phyloP scores from a whole-genome alignment of 352 stramenopile species.

The Thraustochytrium sp. region DNA sequence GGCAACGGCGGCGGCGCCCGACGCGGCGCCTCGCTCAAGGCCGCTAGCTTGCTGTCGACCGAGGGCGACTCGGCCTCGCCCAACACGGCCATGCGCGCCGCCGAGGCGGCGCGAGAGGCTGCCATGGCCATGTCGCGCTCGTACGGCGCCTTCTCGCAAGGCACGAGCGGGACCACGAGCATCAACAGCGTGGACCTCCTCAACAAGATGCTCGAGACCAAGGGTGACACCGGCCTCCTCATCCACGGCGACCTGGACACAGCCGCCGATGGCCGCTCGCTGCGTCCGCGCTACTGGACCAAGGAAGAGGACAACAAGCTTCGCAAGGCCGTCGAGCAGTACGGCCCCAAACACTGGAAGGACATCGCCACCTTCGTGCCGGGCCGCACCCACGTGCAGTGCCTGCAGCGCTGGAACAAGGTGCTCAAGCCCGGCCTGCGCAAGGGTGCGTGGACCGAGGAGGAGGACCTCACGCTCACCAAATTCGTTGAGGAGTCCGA shows the following conservation, averaged over 20 bases:
- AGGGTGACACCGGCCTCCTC: slow-evolving; percentile 20
- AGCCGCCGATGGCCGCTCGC: not conserved
- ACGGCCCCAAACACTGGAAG: slow-evolving; percentile 80
- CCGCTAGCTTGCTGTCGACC: not conserved
- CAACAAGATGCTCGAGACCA: slow-evolving; percentile 40
- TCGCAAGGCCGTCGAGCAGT: slow-evolving; percentile 68
- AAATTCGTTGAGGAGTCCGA: slow-evolving; percentile 66
- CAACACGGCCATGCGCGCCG: not conserved
- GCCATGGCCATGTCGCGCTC: slow-evolving; percentile 12
- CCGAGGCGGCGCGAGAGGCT: not conserved
- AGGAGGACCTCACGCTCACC: slow-evolving; percentile 54
- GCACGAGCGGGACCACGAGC: not conserved
- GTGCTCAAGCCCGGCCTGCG: slow-evolving; percentile 76
- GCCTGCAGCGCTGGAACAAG: slow-evolving; percentile 77
- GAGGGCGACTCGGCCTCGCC: not conserved
- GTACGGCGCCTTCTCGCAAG: not conserved
- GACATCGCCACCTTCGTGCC: slow-evolving; percentile 73
- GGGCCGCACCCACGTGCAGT: slow-evolving; percentile 75
- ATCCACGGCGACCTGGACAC: slow-evolving; percentile 40
- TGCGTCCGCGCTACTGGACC: slow-evolving; percentile 62
- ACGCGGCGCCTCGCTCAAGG: not conserved
- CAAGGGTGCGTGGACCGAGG: slow-evolving; percentile 76
- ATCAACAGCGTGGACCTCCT: slow-evolving; percentile 37
- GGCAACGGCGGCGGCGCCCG: not conserved
- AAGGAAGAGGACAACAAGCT: slow-evolving; percentile 73